Percentiles rank a stretch among this genome's conserved stretches.
Evolutionary conservation across 2,329 filamentous ascomycete species (phyloP).

Genomic region (Cercospora beticola): DNA sequence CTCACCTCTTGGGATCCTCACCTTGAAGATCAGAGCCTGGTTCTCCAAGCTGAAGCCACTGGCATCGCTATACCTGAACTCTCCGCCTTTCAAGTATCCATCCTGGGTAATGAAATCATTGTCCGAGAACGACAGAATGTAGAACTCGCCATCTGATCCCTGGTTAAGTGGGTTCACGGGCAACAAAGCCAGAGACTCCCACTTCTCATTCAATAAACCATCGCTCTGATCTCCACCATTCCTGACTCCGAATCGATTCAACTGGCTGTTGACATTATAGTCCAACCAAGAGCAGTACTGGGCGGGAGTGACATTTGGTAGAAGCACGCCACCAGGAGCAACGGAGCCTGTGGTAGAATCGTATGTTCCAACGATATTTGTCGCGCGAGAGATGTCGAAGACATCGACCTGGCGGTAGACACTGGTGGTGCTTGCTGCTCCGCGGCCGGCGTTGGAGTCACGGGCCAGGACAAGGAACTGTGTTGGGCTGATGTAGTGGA

Average conservation of each 20-base stretch:
- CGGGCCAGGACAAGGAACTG: conserved; percentile 68
- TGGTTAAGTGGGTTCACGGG: conserved; percentile 52
- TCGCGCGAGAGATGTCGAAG: conserved; percentile 62
- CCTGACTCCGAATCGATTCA: conserved; percentile 65
- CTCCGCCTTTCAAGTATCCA: conserved; percentile 60
- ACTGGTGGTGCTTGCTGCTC: conserved; percentile 51
- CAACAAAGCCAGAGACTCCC: conserved; percentile 67
- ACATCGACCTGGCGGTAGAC: conserved; percentile 69
- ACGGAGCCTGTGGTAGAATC: conserved; percentile 44
- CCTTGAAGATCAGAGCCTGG: conserved; percentile 64
- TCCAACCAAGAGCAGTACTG: conserved; percentile 62
- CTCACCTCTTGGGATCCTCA: conserved; percentile 47
- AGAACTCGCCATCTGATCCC: conserved; percentile 60
- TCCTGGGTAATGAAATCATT: conserved; percentile 76
- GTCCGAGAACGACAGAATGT: conserved; percentile 66
- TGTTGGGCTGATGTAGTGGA: conserved; percentile 61
- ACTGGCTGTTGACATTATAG: conserved; percentile 64
- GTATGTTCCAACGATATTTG: conserved; percentile 58
- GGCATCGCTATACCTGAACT: conserved; percentile 56
- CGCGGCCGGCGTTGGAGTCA: conserved; percentile 62
- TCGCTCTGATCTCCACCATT: conserved; percentile 64
- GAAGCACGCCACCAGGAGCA: conserved; percentile 54
- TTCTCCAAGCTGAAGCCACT: conserved; percentile 60
- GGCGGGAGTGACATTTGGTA: conserved; percentile 56
- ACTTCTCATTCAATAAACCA: conserved; percentile 70